Evolutionary conservation across 441 rosid species (phyloP).

Genomic region (Cnidoscolus chayamansa): DNA sequence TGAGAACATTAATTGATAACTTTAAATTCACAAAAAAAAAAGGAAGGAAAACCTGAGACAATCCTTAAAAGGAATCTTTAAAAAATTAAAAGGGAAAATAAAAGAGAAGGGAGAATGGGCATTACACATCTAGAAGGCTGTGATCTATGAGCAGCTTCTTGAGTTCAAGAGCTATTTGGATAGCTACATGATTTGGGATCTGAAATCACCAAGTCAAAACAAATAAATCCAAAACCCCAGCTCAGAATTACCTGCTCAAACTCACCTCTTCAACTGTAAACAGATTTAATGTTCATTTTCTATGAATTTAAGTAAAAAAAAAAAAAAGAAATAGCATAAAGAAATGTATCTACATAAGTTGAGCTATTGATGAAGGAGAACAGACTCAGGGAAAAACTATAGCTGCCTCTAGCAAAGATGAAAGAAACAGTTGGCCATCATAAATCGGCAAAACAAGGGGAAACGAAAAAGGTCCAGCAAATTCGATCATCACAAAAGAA

Average conservation of each 20-base stretch:
- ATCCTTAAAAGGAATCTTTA: too few species aligned
- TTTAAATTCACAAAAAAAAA: not conserved
- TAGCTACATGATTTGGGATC: slow-evolving; percentile 97
- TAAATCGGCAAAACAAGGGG: not conserved
- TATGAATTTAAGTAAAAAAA: too few species aligned
- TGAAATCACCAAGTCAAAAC: slow-evolving; percentile 32
- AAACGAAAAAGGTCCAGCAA: not conserved
- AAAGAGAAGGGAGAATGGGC: slow-evolving; percentile 14
- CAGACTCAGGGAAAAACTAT: not conserved
- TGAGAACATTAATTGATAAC: slow-evolving; percentile 8
- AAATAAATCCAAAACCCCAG: not conserved
- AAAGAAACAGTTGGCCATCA: too few species aligned
- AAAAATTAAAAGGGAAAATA: too few species aligned
- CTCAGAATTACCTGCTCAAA: not conserved
- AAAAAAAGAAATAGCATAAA: not conserved
- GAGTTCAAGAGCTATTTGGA: slow-evolving; percentile 92
- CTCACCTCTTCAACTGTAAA: not conserved
- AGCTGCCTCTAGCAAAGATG: not conserved
- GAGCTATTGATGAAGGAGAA: not conserved
- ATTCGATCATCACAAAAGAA: not conserved
- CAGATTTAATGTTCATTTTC: too few species aligned
- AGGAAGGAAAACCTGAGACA: not conserved
- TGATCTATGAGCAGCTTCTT: slow-evolving; percentile 96
- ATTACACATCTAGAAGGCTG: slow-evolving; percentile 96
- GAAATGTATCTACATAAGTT: not conserved